These are phyloP conservation scores for Neurospora sp. DNA, from an alignment of 495 filamentous ascomycete species.

Conservation along the genomic window DNA sequence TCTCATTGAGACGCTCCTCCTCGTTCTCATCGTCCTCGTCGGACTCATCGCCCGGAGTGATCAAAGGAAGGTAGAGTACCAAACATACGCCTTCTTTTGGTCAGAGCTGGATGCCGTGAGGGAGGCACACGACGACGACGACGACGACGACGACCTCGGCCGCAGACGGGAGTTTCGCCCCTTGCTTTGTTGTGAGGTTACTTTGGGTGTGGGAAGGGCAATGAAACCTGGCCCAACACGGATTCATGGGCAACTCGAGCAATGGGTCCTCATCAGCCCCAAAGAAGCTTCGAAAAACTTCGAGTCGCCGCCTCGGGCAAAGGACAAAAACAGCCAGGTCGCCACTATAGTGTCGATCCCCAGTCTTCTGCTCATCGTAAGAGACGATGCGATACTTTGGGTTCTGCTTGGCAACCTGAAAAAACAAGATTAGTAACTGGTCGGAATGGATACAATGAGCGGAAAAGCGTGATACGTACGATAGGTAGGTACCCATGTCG, in stretches of 20 bases:
- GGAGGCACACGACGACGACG: too few species aligned
- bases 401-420: neutral
- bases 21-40: neutral
- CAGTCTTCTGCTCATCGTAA: neutral
- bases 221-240: too few species aligned
- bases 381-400: neutral
- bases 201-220: too few species aligned
- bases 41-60: neutral
- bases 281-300: neutral
- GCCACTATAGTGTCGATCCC: neutral
- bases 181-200: too few species aligned
- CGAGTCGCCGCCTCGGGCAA: neutral
- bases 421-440: neutral
- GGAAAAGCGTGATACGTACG: neutral
- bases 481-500: neutral
- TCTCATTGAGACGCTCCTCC: conserved; percentile 49
- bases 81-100: neutral
- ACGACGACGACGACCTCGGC: too few species aligned
- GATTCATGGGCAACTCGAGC: neutral
- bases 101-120: neutral
- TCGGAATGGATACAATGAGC: neutral
- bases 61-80: too few species aligned
- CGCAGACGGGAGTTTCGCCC: too few species aligned
- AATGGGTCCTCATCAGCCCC: neutral
- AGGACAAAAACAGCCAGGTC: neutral